Evolutionary conservation across 306 rosid genomes (phyloP), one percentile per base, ranked within the genome.

Genomic region (Trifolium pratense): DNA sequence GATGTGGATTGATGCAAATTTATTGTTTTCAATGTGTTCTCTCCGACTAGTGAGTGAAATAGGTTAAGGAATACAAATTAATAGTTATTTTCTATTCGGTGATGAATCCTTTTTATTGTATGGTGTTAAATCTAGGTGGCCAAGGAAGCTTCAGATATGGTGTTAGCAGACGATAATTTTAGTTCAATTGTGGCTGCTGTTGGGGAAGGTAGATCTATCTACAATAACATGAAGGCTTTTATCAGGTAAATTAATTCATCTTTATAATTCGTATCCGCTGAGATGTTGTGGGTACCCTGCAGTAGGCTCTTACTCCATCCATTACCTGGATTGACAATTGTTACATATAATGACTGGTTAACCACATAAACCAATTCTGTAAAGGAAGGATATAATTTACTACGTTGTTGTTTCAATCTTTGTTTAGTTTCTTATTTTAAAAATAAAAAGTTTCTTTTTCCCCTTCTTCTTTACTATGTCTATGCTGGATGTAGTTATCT

Each of bases 101-200:
- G 57, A 61, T 45, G 72, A 51, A 46, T 31, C 29, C 51, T 17
- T 66, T 61, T 45, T 39, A 6, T 77, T 62, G 40, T 26, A 16
- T 78, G 32, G 21, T 70, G 25, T 58, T 32, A 61, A 32, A 29
- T 80, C 23, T 85, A 94, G 98, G 98, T 94, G 71, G 97, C 98
- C 14, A 94, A 94, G 88, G 97, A 94, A 82, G 95, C 97, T 72
- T 91, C 97, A 3, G 97, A 94, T 79, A 94, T 94, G 98, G 98
- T 94, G 45, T 84, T 91, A 76, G 97, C 97, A 1, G 98, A 94
- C 58, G 98, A 91, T 80, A 94, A 91, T 75, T 94, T 94, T 53
- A 94, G 97, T 62, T 77, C 98, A 32, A 94, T 91, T 77, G 98
- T 94, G 68, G 85, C 97, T 81, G 98, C 98, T 67, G 95, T 94